Evolutionary conservation across 768 basidiomycete genomes (phyloP).

Genomic region (Mrakia frigida): DNA sequence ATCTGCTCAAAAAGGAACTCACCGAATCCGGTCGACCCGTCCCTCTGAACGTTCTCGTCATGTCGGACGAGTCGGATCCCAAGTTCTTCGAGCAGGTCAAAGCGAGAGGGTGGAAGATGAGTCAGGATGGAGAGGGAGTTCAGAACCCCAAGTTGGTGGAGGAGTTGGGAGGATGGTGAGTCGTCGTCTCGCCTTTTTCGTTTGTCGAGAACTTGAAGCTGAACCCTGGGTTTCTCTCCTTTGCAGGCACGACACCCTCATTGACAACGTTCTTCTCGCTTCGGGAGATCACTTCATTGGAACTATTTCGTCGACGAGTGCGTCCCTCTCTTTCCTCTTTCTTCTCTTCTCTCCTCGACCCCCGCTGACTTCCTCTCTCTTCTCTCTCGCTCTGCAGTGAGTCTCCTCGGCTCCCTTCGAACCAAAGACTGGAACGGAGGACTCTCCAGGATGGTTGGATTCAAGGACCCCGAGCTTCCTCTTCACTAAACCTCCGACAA

Average conservation of each 20-base stretch:
- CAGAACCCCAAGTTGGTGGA: not conserved
- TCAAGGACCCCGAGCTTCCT: not conserved
- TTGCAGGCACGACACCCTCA: conserved; percentile 9
- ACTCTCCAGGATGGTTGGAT: not conserved
- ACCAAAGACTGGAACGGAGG: conserved; percentile 2
- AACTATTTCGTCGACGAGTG: not conserved
- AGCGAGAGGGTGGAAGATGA: not conserved
- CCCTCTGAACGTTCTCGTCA: not conserved
- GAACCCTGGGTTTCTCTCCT: not conserved
- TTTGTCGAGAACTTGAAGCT: not conserved
- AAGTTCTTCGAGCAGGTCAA: not conserved
- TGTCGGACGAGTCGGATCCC: conserved; percentile 4
- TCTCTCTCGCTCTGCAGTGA: not conserved
- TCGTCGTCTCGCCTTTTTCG: not conserved
- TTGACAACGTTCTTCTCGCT: not conserved
- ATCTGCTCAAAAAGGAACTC: not conserved
- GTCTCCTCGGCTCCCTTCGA: not conserved
- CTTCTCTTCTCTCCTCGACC: not conserved
- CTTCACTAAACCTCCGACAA: not conserved
- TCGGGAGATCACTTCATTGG: conserved; percentile 1
- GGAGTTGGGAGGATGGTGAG: conserved; percentile 8
- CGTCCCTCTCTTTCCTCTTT: not conserved
- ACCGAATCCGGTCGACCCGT: not conserved
- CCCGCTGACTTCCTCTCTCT: not conserved
- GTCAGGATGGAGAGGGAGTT: not conserved